phyloP scores from a whole-genome alignment of 176 grass and related monocot species.

The Oropetium thomaeum region DNA sequence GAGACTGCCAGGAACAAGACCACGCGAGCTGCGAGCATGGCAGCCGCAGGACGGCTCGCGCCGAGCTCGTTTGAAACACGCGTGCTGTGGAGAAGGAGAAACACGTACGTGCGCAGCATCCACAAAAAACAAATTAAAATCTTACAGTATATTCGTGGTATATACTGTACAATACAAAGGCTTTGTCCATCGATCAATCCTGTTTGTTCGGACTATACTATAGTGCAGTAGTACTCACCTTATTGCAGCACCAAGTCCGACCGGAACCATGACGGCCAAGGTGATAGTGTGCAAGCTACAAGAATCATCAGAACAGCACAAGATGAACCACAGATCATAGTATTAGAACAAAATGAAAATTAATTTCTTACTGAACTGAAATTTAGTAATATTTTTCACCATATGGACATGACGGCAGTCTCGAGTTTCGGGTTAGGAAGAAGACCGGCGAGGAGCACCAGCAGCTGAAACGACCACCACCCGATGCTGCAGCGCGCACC shows the following conservation, averaged over 20 bases:
- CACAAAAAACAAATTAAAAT: too few species aligned
- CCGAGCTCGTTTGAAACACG: constrained; percentile 67
- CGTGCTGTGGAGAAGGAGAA: constrained; percentile 31
- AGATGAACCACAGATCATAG: background rate
- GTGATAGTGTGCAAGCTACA: constrained; percentile 36
- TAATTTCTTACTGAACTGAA: too few species aligned
- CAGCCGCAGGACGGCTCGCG: constrained; percentile 14
- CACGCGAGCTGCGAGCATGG: constrained; percentile 16
- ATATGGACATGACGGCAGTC: constrained; percentile 46
- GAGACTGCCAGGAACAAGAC: constrained; percentile 30
- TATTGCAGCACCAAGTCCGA: constrained; percentile 46
- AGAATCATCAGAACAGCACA: background rate
- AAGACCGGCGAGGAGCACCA: constrained; percentile 47
- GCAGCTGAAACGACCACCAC: constrained; percentile 50
- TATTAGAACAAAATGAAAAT: background rate
- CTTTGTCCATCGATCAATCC: too few species aligned
- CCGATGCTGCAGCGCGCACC: constrained; percentile 34
- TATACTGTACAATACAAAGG: too few species aligned
- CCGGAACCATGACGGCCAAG: constrained; percentile 39
- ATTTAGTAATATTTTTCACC: background rate
- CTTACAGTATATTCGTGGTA: too few species aligned
- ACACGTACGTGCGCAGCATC: too few species aligned
- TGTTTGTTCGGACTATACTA: background rate
- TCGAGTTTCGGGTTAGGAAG: constrained; percentile 57
- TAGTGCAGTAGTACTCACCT: constrained; percentile 16